Percentiles rank a stretch among this genome's conserved stretches.
These are phyloP conservation scores for Neofusicoccum sp. DNA, from an alignment of 2,329 filamentous ascomycete genomes.

Conservation along the genomic window DNA sequence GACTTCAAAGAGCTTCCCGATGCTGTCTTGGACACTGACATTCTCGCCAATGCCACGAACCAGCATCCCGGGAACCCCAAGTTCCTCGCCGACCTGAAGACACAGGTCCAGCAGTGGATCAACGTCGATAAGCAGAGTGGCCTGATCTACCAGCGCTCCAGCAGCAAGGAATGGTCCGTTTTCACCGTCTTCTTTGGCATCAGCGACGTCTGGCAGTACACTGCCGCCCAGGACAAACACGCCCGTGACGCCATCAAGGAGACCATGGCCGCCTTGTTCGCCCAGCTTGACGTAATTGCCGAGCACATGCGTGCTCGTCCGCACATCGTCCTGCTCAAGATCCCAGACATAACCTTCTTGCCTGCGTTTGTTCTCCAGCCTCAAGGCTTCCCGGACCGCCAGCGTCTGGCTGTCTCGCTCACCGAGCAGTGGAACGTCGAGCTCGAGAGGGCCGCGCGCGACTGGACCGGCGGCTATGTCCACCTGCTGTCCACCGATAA, in stretches of 20 bases:
- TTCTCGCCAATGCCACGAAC: constrained; percentile 30
- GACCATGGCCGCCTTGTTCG: constrained; percentile 34
- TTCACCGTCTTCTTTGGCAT: constrained; percentile 39
- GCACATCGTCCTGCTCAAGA: constrained; percentile 31
- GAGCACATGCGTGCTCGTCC: constrained; percentile 26
- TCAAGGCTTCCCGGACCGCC: constrained; percentile 30
- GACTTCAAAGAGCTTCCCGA: constrained; percentile 23
- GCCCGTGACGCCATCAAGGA: constrained; percentile 32
- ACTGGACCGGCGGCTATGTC: constrained; percentile 32
- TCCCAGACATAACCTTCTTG: constrained; percentile 37
- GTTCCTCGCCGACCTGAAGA: constrained; percentile 34
- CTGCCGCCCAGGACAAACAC: constrained; percentile 27
- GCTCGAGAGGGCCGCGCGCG: constrained; percentile 28
- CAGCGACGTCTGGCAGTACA: constrained; percentile 37
- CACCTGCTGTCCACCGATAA: constrained; percentile 34
- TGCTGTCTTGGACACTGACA: constrained; percentile 32
- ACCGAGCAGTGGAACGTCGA: constrained; percentile 37
- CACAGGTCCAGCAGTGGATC: constrained; percentile 38
- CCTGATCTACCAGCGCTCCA: constrained; percentile 25
- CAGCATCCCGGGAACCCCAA: constrained; percentile 20
- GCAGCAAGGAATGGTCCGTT: constrained; percentile 30
- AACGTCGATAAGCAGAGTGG: constrained; percentile 28
- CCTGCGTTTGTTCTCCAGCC: constrained; percentile 31
- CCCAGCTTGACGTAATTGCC: constrained; percentile 33
- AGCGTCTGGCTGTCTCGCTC: constrained; percentile 34